Base-by-base conservation (phyloP, 1,284 basidiomycete species). In the Grifola frondosa region DNA sequence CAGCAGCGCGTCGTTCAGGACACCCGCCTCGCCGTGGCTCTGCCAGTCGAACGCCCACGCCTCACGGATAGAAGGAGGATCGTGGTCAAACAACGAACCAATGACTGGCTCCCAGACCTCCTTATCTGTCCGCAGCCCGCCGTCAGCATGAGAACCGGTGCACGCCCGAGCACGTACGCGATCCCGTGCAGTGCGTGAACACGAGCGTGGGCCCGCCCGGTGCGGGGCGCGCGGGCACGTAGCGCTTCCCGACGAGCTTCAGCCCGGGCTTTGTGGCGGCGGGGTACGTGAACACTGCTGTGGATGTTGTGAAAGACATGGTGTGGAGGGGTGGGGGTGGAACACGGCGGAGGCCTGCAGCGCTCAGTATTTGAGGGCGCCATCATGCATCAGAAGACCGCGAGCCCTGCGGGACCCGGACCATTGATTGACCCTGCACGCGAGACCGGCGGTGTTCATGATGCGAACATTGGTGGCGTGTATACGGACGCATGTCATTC, bases 151-250 rank as follows among this genome's bases (percentile, higher is more conserved):
- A 20, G 3, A 2, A 20, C 8, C 23, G 24, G 5, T 5, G 30
- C n/a, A 15, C 17, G 21, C 22, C 8, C 8, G 6, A 6, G 4
- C 26, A 46, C 48, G 17, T 30, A 49, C 48, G 44, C 10, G 48
- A 46, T 3, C 48, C 48, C 3, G 40, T 30, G 20, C 40, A 40
- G 26, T 49, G 48, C 17, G 43, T 46, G 48, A 49, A 36, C 20
- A 49, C 22, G 22, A 42, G 37, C 12, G 48, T 49, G 6, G 35
- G 15, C 6, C 48, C 48, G 24, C 40, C 37, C n/a, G 32, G 29
- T 24, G 35, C 42, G 37, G 37, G 23, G 4, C 12, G 25, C 43
- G 39, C 43, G 9, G 43, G 43, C 17, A 24, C 33, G 29, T 45
- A 45, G 32, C 37, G 37, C 38, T 45, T 45, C 17, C 19, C 43